A percentile compares a stretch with the other conserved stretches of the same genome.
Conservation (phyloP, 169 alveolate genomes). For the Plasmodium coatneyi region DNA sequence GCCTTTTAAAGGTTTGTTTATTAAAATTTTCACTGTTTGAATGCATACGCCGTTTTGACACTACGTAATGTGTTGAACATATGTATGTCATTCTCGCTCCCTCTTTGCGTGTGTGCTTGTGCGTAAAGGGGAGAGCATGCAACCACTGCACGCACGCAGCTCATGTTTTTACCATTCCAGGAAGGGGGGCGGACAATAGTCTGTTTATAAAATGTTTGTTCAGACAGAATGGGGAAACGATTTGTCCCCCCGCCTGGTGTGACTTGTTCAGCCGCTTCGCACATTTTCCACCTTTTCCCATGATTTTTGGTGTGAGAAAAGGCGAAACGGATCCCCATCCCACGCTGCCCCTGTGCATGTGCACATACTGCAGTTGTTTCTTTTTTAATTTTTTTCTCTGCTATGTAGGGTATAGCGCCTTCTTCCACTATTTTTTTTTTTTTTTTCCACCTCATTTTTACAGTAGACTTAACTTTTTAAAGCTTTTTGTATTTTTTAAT, state of each 20-base stretch:
- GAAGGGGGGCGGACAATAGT: not conserved
- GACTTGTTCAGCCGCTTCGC: not conserved
- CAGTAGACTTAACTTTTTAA: not conserved
- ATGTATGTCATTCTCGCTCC: not conserved
- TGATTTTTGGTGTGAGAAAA: not conserved
- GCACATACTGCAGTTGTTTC: not conserved
- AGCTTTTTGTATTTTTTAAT: not conserved
- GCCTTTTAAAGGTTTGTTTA: not conserved
- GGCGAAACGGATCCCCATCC: not conserved
- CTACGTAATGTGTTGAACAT: not conserved
- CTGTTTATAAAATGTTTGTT: not conserved
- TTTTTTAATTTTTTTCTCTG: not conserved
- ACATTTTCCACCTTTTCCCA: not conserved
- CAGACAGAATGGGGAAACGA: not conserved
- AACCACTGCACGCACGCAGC: not conserved
- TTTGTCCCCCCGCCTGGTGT: not conserved
- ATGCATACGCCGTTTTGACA: not conserved
- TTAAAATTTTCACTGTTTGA: not conserved
- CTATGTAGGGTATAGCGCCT: not conserved
- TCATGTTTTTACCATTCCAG: not conserved
- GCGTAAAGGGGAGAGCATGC: not conserved
- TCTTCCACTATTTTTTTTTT: not conserved
- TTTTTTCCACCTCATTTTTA: not conserved
- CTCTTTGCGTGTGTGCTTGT: not conserved
- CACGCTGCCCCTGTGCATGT: not conserved